These are phyloP conservation scores for Penicillium verhagenii DNA, from an alignment of 495 filamentous ascomycete genomes.

Conservation along the genomic window DNA sequence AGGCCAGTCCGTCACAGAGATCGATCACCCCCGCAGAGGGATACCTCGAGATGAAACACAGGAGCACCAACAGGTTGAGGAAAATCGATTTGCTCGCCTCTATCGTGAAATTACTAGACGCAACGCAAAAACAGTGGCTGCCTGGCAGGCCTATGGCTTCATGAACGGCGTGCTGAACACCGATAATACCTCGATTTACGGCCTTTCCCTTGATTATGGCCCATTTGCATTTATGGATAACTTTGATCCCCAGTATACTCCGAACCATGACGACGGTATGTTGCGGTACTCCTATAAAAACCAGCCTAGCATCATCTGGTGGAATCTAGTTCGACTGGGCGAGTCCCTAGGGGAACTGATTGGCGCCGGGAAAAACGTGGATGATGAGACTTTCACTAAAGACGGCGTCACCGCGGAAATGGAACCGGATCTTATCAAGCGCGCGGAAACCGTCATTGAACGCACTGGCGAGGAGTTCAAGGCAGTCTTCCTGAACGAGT, in stretches of 20 bases:
- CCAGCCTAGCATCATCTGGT: conserved; percentile 96
- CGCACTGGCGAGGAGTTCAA: conserved; percentile 81
- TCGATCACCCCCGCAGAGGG: conserved; percentile 44
- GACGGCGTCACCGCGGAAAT: conserved; percentile 68
- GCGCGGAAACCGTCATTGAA: conserved; percentile 79
- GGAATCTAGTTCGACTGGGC: conserved; percentile 91
- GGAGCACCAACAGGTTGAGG: conserved; percentile 60
- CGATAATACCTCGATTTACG: conserved; percentile 90
- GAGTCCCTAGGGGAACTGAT: conserved; percentile 89
- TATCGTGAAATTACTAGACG: conserved; percentile 84
- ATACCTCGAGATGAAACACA: conserved; percentile 58
- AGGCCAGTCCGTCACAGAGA: conserved; percentile 34
- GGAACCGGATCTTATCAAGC: conserved; percentile 65
- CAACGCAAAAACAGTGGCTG: conserved; percentile 86
- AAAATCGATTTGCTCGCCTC: conserved; percentile 83
- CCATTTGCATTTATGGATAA: conserved; percentile 96
- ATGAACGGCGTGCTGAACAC: conserved; percentile 98
- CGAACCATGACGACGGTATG: conserved; percentile 91
- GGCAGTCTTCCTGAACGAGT: conserved; percentile 78
- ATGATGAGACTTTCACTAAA: conserved; percentile 65
- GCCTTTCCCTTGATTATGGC: conserved; percentile 88
- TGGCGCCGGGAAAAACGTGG: conserved; percentile 65
- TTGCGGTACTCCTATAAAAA: conserved; percentile 89
- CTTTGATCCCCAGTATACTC: conserved; percentile 91
- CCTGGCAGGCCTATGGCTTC: conserved; percentile 96